Conservation (phyloP, 306 rosid genomes). For the apple (Malus domestica) region ASM211411v1 NC_041797.1:31254501-31255000, state of each 20-base stretch:
- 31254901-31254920: slow-evolving; percentile 32
- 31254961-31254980: slow-evolving; percentile 46
- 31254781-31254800: slow-evolving; percentile 28
- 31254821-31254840: slow-evolving; percentile 23
- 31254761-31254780: slow-evolving; percentile 38
- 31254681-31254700: slow-evolving; percentile 34
- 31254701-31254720: slow-evolving; percentile 35
- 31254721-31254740: slow-evolving; percentile 25
- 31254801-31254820: slow-evolving; percentile 36
- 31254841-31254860: slow-evolving; percentile 22
- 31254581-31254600: neutral
- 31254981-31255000: slow-evolving; percentile 73
- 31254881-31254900: slow-evolving; percentile 38
- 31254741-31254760: slow-evolving; percentile 29
- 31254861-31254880: slow-evolving; percentile 20
- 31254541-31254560: neutral
- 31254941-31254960: slow-evolving; percentile 50
- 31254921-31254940: slow-evolving; percentile 53
- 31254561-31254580: neutral
- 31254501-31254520: neutral
- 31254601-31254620: slow-evolving; percentile 2
- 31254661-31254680: slow-evolving; percentile 68
- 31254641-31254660: slow-evolving; percentile 83
- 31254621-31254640: slow-evolving; percentile 97
- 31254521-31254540: neutral